Evolutionary conservation across 1,139 yeast genomes (phyloP), one percentile per base, ranked within the genome.

Genomic region (Lizanozyma gosingica): DNA sequence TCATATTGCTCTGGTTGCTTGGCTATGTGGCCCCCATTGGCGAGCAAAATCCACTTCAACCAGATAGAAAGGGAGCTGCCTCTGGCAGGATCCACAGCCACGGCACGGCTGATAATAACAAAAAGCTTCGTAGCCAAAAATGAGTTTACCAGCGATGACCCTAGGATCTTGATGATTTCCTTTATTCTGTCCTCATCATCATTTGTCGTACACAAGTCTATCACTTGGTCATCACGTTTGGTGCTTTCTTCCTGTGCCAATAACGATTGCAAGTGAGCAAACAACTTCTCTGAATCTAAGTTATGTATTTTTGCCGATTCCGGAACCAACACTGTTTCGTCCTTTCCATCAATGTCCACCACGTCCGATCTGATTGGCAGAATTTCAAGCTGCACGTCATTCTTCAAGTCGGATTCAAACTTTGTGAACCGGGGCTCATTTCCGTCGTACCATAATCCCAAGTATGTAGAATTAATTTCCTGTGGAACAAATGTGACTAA

Each of bases 11-110:
- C 64, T 3, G 55, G 39, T 36, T 62, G 62, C 40, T 57, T 57
- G 14, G 68, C 59, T 17, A 73, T 53, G 33, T 62, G 51, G 1
- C 67, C 65, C 14, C 79, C 79, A 44, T 72, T 69, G 11, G 63
- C 51, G 27, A 75, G 54, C 35, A 76, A 56, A 9, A 74, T 44
- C 73, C 75, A 71, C 51, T 71, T 72, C 44, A 76, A 58, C 81
- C 80, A 76, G 14, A 67, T 41, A 3, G 69, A 60, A 34, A 65
- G 52, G 3, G 59, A 49, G 4, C 59, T 46, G 34, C 59, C 58
- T 34, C 57, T 57, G 3, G 69, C 56, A 4, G 71, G 63, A 38
- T 60, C 62, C 9, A 50, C 53, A 1, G 70, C 57, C 2, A 74
- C 62, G 18, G 55, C 59, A 3, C 56, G 45, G 17, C 69, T 53